phyloP scores from a whole-genome alignment of 1,139 yeast species.

The Scheffersomyces insectosa region DNA sequence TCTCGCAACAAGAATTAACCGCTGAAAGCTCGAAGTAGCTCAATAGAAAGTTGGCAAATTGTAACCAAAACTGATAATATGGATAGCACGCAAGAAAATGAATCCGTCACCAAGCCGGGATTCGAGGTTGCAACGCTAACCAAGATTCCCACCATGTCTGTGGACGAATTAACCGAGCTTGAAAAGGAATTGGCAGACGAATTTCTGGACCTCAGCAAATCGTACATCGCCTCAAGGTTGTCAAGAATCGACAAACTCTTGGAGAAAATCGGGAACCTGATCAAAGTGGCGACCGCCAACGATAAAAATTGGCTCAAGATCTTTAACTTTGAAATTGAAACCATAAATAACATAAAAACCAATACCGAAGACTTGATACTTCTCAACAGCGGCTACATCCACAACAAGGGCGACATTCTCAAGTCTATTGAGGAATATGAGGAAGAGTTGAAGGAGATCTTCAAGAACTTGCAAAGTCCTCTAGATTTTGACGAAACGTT shows the following conservation, averaged over 20 bases:
- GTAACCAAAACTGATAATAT: too few relatives aligned
- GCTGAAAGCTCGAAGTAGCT: not conserved
- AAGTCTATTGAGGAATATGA: slow-evolving; percentile 29
- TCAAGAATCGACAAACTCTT: slow-evolving; percentile 33
- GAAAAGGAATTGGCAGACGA: slow-evolving; percentile 34
- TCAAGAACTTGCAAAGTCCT: slow-evolving; percentile 35
- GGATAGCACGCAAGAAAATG: too few relatives aligned
- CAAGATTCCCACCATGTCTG: slow-evolving; percentile 16
- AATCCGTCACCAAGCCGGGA: not conserved
- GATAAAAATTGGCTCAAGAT: slow-evolving; percentile 39
- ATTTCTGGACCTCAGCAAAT: slow-evolving; percentile 28
- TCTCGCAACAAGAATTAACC: not conserved
- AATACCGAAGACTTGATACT: slow-evolving; percentile 35
- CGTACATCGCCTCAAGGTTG: slow-evolving; percentile 33
- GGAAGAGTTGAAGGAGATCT: slow-evolving; percentile 28
- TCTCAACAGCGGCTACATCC: slow-evolving; percentile 14
- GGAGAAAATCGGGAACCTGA: slow-evolving; percentile 25
- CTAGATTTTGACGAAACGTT: slow-evolving; percentile 31
- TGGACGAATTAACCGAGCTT: slow-evolving; percentile 30
- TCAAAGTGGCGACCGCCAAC: slow-evolving; percentile 28
- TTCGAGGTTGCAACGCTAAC: not conserved
- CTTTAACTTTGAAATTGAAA: slow-evolving; percentile 34
- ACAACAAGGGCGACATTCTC: slow-evolving; percentile 19
- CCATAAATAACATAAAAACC: slow-evolving; percentile 32
- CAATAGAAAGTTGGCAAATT: too few relatives aligned